A percentile compares a stretch with the other conserved stretches of the same genome.
Evolutionary conservation across 2,329 filamentous ascomycete genomes (phyloP).

Genomic region (Graphilbum sp.): DNA sequence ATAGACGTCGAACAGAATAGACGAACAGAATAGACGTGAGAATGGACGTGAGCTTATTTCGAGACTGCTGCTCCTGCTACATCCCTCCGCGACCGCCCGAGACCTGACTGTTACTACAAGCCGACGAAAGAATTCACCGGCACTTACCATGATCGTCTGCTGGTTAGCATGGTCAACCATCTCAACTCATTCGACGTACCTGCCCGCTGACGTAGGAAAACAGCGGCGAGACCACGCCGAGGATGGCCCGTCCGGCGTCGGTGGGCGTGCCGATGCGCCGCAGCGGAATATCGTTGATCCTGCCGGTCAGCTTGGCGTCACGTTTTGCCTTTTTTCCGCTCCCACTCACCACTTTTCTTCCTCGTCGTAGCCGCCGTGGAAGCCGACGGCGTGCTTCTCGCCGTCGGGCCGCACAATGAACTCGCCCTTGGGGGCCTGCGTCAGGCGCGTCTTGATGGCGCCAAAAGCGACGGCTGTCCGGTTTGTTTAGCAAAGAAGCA

Average conservation of each 20-base stretch:
- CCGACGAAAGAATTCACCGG: too few species aligned
- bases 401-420: not conserved
- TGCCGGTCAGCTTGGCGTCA: not conserved
- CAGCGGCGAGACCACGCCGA: not conserved
- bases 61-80: too few species aligned
- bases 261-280: not conserved
- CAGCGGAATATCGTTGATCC: not conserved
- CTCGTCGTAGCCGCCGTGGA: slow-evolving; percentile 2
- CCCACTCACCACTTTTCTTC: slow-evolving; percentile 2
- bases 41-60: too few species aligned
- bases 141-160: not conserved
- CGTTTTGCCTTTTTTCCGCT: too few species aligned
- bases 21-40: too few species aligned
- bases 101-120: too few species aligned
- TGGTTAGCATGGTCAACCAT: too few species aligned
- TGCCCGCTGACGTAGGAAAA: not conserved
- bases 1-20: too few species aligned
- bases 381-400: slow-evolving; percentile 1
- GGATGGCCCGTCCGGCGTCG: not conserved
- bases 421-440: slow-evolving; percentile 1
- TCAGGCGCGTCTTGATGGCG: not conserved
- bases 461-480: not conserved
- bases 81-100: not conserved
- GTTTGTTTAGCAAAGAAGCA: not conserved
- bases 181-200: too few species aligned